A percentile compares a stretch with the other conserved stretches of the same genome.
These are phyloP conservation scores for Zea luxurians DNA, from an alignment of 176 grass and related monocot genomes.

Conservation along the genomic window DNA sequence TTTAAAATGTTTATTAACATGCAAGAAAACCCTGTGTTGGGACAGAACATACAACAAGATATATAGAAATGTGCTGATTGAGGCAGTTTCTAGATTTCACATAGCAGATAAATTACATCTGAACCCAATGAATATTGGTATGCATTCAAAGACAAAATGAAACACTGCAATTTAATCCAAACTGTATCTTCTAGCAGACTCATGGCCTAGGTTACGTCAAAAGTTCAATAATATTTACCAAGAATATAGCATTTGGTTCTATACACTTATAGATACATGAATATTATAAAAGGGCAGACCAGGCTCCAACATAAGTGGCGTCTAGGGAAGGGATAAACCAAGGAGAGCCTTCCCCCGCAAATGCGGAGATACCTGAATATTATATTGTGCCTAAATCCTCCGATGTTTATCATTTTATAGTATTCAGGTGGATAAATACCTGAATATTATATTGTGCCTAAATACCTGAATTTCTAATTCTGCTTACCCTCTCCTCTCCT, in stretches of 20 bases:
- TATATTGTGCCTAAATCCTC: not conserved
- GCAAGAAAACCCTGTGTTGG: not conserved
- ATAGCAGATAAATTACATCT: not conserved
- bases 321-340: no score
- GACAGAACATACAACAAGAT: not conserved
- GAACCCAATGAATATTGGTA: not conserved
- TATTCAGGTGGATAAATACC: no score
- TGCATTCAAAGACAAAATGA: not conserved
- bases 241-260: slow-evolving; percentile 5
- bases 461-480: not conserved
- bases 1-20: not conserved
- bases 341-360: no score
- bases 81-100: not conserved
- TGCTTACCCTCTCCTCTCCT: not conserved
- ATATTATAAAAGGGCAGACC: not conserved
- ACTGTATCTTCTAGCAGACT: not conserved
- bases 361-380: not conserved
- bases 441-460: no score
- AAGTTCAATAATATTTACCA: not conserved
- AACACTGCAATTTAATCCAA: not conserved
- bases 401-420: not conserved
- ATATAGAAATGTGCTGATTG: not conserved
- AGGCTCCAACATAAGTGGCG: no score
- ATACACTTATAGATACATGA: not conserved
- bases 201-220: not conserved